Conservation (phyloP, 441 rosid genomes). For the Hura crepitans region DNA sequence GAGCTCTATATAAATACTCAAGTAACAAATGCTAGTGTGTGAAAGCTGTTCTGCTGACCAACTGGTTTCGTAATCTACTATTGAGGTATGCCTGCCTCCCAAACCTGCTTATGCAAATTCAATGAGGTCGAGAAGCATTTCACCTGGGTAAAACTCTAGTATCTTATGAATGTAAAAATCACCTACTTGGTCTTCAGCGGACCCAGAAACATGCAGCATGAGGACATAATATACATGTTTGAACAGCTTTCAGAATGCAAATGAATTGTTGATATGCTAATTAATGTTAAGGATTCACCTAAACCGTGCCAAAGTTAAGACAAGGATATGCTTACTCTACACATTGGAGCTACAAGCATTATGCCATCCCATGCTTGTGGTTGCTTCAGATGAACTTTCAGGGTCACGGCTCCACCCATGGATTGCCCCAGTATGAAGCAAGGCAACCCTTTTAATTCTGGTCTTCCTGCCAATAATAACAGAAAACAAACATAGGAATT, state of each 20-base stretch:
- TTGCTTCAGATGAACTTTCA: constrained; percentile 71
- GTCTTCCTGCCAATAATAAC: constrained; percentile 43
- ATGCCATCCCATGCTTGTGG: constrained; percentile 73
- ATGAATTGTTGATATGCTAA: not conserved
- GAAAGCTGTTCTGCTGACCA: not conserved
- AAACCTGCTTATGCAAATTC: not conserved
- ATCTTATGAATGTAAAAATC: not conserved
- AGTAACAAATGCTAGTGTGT: not conserved
- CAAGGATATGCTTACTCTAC: constrained; percentile 61
- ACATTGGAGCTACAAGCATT: constrained; percentile 95
- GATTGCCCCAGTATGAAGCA: constrained; percentile 82
- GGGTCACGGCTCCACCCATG: constrained; percentile 93
- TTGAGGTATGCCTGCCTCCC: not conserved
- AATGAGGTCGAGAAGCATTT: not conserved
- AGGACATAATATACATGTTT: not conserved
- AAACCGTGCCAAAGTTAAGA: constrained; percentile 13
- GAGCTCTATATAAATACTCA: not conserved
- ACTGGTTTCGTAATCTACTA: not conserved
- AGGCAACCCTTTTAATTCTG: constrained; percentile 66
- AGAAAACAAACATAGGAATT: constrained; percentile 1
- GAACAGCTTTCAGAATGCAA: not conserved
- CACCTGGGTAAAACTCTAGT: not conserved
- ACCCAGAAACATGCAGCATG: constrained; percentile 10
- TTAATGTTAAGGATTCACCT: not conserved
- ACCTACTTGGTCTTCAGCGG: not conserved